A percentile compares a stretch with the other conserved stretches of the same genome.
phyloP scores from a whole-genome alignment of 257 asterid genomes.

The Coffea canephora region DNA sequence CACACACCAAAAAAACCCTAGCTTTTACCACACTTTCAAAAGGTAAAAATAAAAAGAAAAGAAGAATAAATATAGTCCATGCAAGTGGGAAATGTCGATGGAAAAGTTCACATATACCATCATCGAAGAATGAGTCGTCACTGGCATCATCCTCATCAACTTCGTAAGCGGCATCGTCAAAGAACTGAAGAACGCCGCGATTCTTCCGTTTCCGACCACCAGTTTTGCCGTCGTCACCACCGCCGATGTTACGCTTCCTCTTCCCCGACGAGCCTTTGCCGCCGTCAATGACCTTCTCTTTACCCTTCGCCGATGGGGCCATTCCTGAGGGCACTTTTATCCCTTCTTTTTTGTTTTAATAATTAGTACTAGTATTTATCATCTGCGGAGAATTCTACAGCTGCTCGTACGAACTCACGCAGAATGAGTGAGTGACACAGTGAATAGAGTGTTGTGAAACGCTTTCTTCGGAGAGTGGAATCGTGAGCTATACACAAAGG shows the following conservation, averaged over 20 bases:
- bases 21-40: slow-evolving; percentile 2
- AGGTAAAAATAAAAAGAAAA: not conserved
- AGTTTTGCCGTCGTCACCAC: slow-evolving; percentile 47
- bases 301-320: slow-evolving; percentile 67
- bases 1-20: slow-evolving; percentile 8
- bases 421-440: not conserved
- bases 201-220: slow-evolving; percentile 53
- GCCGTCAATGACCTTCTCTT: slow-evolving; percentile 66
- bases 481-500: not conserved
- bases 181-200: slow-evolving; percentile 55
- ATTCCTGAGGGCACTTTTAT: slow-evolving; percentile 18
- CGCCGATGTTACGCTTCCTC: slow-evolving; percentile 41
- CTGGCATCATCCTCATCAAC: slow-evolving; percentile 52
- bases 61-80: slow-evolving; percentile 11
- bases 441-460: not conserved
- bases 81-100: not conserved
- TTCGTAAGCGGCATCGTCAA: slow-evolving; percentile 66
- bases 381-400: not conserved
- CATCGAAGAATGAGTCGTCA: slow-evolving; percentile 45
- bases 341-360: not conserved
- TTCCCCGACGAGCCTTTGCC: slow-evolving; percentile 46
- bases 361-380: not conserved
- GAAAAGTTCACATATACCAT: slow-evolving; percentile 17
- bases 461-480: not conserved
- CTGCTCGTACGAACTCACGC: not conserved